Conservation (phyloP, 495 filamentous ascomycete genomes). For the Xylaria bambusicola region DNA sequence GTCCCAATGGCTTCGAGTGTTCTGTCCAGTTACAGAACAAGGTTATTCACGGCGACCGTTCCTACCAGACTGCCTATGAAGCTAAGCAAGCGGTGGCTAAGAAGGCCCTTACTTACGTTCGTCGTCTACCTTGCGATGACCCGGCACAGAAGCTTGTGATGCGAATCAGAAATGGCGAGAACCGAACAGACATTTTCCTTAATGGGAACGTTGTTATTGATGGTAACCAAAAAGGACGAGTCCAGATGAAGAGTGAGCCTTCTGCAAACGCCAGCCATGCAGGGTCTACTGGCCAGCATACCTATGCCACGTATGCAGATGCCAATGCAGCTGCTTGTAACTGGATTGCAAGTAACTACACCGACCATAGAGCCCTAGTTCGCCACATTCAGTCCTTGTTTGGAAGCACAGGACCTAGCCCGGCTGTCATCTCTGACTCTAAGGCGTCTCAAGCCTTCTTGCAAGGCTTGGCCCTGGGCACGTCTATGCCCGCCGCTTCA, state of each 20-base stretch:
- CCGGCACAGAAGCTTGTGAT: slow-evolving; percentile 1
- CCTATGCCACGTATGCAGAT: not conserved
- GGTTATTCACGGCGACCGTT: not conserved
- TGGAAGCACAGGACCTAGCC: slow-evolving; percentile 18
- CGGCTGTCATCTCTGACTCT: slow-evolving; percentile 15
- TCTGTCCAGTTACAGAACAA: slow-evolving; percentile 18
- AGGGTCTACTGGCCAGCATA: slow-evolving; percentile 1
- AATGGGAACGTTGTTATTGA: no score
- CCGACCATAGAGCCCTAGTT: slow-evolving; percentile 6
- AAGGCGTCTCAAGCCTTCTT: slow-evolving; percentile 31
- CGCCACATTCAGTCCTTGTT: slow-evolving; percentile 13
- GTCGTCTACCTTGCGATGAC: slow-evolving; percentile 4
- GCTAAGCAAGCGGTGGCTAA: slow-evolving; percentile 20
- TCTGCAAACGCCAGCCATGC: not conserved
- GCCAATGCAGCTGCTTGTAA: slow-evolving; percentile 4
- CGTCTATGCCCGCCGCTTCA: slow-evolving; percentile 4
- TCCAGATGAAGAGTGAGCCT: slow-evolving; percentile 5
- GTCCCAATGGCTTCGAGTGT: slow-evolving; percentile 15
- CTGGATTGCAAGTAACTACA: slow-evolving; percentile 1
- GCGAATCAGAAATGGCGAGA: not conserved
- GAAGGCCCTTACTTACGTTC: slow-evolving; percentile 15
- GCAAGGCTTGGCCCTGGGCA: slow-evolving; percentile 33
- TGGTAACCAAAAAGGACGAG: not conserved
- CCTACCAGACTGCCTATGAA: slow-evolving; percentile 7
- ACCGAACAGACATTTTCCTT: not conserved